Evolutionary conservation across 2,329 filamentous ascomycete genomes (phyloP), one percentile per base, ranked within the genome.

Genomic region (Zalaria obscura): DNA sequence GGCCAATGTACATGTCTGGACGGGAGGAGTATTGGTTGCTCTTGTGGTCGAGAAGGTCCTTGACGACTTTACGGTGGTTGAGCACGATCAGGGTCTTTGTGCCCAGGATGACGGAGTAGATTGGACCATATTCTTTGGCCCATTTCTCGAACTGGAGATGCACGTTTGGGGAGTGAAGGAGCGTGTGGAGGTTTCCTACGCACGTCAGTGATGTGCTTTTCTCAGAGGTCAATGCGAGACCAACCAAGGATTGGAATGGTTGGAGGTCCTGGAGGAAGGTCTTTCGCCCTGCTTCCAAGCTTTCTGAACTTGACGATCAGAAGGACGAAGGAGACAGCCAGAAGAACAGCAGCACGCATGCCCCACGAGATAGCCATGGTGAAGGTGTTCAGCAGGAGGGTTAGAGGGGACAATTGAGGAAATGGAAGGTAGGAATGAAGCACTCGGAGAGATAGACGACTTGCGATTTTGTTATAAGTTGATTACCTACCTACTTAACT

Each of bases 61-160:
- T 65, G 34, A 68, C 53, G 2, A 66, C 48, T 1, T 52, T 48
- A 4, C 59, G 59, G 33, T 62, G 57, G 2, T 58, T 66, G 27
- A 72, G 46, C 5, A 70, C 62, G 1, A 65, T 57, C 7, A 57
- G 54, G 1, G 58, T 69, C 5, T 52, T 56, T 1, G 55, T 53
- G 3, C 65, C 64, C 7, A 68, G 50, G 46, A 69, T 70, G 39
- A 56, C 43, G 6, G 47, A 47, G 40, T 52, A 55, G 39, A 56
- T 49, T 5, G 48, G 52, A 27, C 55, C 55, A 43, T 55, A 46
- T 40, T 56, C 39, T 26, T 48, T 39, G 1, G 51, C 50, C 54
- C 54, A 57, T 44, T 52, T 42, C 5, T 48, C 48, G 45, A 56
- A 55, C 18, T 54, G 48, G 43, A 55, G 50, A 37, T 56, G 51